A percentile compares a stretch with the other conserved stretches of the same genome.
Conservation (phyloP, 345 rosid species). For the Gossypium australe region DNA sequence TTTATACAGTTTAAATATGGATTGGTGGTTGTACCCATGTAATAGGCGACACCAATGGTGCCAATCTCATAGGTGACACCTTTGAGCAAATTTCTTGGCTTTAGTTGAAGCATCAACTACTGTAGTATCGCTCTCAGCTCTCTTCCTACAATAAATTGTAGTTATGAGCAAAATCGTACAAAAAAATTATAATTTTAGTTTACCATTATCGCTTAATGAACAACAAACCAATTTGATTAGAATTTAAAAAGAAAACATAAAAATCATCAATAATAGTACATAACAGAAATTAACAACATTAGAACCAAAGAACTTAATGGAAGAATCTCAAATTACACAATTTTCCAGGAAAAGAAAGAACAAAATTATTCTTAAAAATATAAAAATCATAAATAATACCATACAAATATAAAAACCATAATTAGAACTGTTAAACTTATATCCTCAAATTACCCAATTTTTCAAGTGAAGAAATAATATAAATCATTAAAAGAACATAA, state of each 20-base stretch:
- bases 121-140: conserved; percentile 71
- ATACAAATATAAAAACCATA: too few species aligned
- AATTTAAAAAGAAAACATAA: not conserved
- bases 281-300: not conserved
- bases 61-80: conserved; percentile 26
- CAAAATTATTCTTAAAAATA: not conserved
- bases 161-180: too few species aligned
- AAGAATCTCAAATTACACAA: not conserved
- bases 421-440: too few species aligned
- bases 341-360: not conserved
- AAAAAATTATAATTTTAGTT: not conserved
- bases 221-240: not conserved
- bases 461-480: too few species aligned
- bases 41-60: too few species aligned
- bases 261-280: not conserved
- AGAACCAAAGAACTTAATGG: not conserved
- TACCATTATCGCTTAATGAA: not conserved
- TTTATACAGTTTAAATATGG: too few species aligned
- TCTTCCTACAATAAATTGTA: conserved; percentile 42
- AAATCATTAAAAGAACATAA: too few species aligned
- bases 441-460: too few species aligned
- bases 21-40: too few species aligned
- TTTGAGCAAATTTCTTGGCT: conserved; percentile 74
- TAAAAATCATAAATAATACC: too few species aligned
- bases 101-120: conserved; percentile 64